Conservation (phyloP, 1,284 basidiomycete species). For the Marasmius oreades region DNA sequence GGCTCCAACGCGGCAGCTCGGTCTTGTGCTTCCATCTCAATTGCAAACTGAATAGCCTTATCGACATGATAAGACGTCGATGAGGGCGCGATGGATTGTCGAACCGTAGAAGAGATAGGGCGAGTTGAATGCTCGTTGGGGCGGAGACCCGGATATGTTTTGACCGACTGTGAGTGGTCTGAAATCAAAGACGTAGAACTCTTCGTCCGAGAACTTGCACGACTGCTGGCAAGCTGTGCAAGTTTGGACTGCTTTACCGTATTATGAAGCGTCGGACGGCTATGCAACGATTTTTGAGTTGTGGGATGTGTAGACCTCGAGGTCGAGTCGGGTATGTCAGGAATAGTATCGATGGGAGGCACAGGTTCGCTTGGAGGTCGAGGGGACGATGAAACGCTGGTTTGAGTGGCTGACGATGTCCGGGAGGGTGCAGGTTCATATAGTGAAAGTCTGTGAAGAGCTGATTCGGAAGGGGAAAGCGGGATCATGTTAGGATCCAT, state of each 20-base stretch:
- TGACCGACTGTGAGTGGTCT: constrained; percentile 50
- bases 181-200: constrained; percentile 48
- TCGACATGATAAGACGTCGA: constrained; percentile 55
- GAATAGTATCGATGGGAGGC: constrained; percentile 46
- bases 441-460: constrained; percentile 64
- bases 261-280: constrained; percentile 48
- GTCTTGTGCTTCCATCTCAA: constrained; percentile 43
- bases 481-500: constrained; percentile 61
- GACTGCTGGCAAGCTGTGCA: constrained; percentile 17
- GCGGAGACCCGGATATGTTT: constrained; percentile 64
- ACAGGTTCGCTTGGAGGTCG: constrained; percentile 37
- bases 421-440: constrained; percentile 55
- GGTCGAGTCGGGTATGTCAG: constrained; percentile 52
- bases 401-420: constrained; percentile 40
- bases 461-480: constrained; percentile 65
- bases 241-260: constrained; percentile 12
- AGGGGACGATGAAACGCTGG: constrained; percentile 30
- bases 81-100: constrained; percentile 24
- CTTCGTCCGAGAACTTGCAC: constrained; percentile 43
- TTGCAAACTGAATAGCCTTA: constrained; percentile 54
- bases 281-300: constrained; percentile 60
- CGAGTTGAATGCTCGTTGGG: constrained; percentile 46
- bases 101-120: neutral
- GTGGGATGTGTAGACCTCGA: constrained; percentile 37
- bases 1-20: constrained; percentile 13